Percentiles rank a stretch among this genome's conserved stretches.
These are phyloP conservation scores for Hirschfeldia incana DNA, from an alignment of 345 rosid genomes.

Conservation along the genomic window DNA sequence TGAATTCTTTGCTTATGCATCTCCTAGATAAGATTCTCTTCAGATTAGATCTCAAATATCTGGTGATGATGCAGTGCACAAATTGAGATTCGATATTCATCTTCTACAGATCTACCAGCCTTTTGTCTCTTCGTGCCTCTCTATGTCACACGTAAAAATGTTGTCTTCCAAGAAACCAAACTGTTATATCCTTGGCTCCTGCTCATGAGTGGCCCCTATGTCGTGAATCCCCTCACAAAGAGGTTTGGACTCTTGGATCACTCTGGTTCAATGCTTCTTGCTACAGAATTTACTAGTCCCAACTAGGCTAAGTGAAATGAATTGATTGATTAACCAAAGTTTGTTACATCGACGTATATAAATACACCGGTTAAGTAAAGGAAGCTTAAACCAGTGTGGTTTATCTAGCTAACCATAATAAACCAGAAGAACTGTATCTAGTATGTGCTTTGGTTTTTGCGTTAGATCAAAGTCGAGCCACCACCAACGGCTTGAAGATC, in stretches of 20 bases:
- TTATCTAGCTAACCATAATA: too few species aligned
- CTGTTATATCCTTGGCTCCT: background rate
- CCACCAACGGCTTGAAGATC: background rate
- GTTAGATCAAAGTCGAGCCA: background rate
- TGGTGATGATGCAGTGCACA: background rate
- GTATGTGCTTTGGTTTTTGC: background rate
- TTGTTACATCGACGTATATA: too few species aligned
- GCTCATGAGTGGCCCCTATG: background rate
- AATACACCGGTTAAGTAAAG: too few species aligned
- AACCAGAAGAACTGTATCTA: too few species aligned
- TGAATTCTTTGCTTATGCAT: background rate
- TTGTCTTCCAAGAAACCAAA: background rate
- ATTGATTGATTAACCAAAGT: too few species aligned
- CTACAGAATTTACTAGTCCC: background rate
- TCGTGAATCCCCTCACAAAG: background rate
- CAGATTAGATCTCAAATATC: background rate
- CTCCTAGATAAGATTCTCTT: background rate
- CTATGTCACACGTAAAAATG: background rate
- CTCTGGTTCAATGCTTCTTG: background rate
- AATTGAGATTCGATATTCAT: background rate
- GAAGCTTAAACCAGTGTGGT: too few species aligned
- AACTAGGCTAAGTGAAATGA: background rate
- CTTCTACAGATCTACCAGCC: background rate
- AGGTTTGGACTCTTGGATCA: background rate
- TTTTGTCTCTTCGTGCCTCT: background rate